These are phyloP conservation scores for Dipodascopsis uninucleata DNA, from an alignment of 805 yeast species.

Conservation along the genomic window DNA sequence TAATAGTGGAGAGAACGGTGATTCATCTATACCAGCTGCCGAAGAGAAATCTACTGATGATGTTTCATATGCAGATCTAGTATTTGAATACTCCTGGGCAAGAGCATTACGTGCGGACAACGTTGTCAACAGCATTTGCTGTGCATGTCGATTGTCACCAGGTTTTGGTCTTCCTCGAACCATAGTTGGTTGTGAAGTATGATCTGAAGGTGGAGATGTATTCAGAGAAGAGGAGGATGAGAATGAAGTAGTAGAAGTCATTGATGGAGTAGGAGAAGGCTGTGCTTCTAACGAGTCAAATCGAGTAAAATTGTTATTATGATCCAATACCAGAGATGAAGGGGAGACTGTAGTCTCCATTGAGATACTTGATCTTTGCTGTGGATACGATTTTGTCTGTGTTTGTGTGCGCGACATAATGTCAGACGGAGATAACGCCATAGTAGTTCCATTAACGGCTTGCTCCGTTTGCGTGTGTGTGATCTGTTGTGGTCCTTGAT, in stretches of 20 bases:
- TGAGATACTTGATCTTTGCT: too few relatives aligned
- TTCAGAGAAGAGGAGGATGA: slow-evolving; percentile 10
- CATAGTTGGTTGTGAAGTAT: background rate
- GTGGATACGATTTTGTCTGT: too few relatives aligned
- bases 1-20: too few relatives aligned
- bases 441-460: too few relatives aligned
- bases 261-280: slow-evolving; percentile 21
- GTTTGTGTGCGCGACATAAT: too few relatives aligned
- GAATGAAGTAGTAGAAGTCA: slow-evolving; percentile 17
- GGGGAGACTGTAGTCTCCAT: too few relatives aligned
- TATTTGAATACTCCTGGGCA: slow-evolving; percentile 6
- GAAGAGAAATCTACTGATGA: slow-evolving; percentile 1
- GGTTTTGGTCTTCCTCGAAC: slow-evolving; percentile 6
- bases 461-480: too few relatives aligned
- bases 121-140: slow-evolving; percentile 7
- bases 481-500: too few relatives aligned
- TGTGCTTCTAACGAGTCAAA: slow-evolving; percentile 2
- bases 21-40: slow-evolving; percentile 3
- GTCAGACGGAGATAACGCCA: too few relatives aligned
- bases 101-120: slow-evolving; percentile 16
- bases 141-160: too few relatives aligned
- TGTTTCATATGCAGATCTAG: slow-evolving; percentile 6
- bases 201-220: slow-evolving; percentile 1
- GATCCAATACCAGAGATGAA: too few relatives aligned
- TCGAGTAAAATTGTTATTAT: too few relatives aligned